Conservation (phyloP, 345 rosid species). For the Psidium guajava region DNA sequence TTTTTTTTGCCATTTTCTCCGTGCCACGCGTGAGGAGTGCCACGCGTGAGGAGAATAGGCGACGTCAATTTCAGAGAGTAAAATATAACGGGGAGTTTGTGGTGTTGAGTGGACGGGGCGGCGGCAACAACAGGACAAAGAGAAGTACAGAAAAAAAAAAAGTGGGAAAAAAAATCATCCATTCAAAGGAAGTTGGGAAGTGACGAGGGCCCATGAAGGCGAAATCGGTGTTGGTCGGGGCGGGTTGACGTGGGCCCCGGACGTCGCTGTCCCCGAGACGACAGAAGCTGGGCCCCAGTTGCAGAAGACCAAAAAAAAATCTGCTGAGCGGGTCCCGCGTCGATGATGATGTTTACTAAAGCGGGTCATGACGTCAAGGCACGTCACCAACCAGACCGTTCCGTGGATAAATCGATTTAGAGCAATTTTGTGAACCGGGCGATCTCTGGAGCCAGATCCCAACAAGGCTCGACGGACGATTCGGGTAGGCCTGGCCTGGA, state of each 20-base stretch:
- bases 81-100: not conserved
- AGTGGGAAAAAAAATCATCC: too few relatives aligned
- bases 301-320: not conserved
- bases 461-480: not conserved
- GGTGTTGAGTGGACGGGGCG: not conserved
- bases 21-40: not conserved
- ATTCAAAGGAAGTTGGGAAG: too few relatives aligned
- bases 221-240: not conserved
- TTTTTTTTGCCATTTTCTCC: not conserved
- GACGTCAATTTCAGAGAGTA: not conserved
- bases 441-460: not conserved
- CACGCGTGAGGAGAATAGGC: not conserved
- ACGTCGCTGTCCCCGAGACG: not conserved
- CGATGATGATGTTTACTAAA: not conserved
- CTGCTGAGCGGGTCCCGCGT: not conserved
- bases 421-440: not conserved
- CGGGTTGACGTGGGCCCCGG: not conserved
- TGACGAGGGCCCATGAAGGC: not conserved
- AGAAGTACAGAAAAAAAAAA: not conserved
- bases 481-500: not conserved
- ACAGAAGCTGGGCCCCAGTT: not conserved
- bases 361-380: not conserved
- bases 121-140: not conserved
- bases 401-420: not conserved
- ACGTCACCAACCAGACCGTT: not conserved